Base-by-base conservation (phyloP, 2,329 filamentous ascomycete species). In the Lasiodiplodia gonubiensis region DNA sequence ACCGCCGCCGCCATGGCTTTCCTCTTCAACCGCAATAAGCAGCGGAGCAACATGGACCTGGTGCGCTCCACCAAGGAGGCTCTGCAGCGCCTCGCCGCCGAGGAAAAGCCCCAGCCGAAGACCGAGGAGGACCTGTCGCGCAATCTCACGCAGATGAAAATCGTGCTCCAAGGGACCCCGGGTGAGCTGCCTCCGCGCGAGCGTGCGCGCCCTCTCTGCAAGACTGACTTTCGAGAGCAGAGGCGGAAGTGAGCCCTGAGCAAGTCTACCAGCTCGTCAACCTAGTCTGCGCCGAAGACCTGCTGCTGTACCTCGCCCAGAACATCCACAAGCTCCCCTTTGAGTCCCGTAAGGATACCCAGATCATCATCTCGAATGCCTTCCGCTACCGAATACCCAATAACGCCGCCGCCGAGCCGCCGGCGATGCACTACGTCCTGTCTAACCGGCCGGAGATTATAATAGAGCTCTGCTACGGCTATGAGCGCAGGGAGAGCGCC, bases 281-380 rank as follows among this genome's bases (percentile, higher is more conserved):
- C 67, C 88, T 91, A 71, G 88, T 97, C 70, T 91, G 97, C 73
- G 89, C 94, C 77, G 93, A 97, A 81, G 93, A 97, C 78, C 85
- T 99, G 8, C 88, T 99, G 52, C 92, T 92, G 73, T 85, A 92
- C 63, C 89, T 99, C 68, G 93, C 94, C 23, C 86, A 90, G 69
- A 91, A 91, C 76, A 90, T 99, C 54, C 89, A 92, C 80, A 88
- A 90, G 63, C 86, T 99, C 4, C 93, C 94, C 0, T 99, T 99
- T 83, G 95, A 99, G 82, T 92, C 94, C 46, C 90, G 94, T 75
- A 98, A 97, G 83, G 94, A 97, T 76, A 92, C 92, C 14, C 94
- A 97, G 78, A 92, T 95, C 70, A 95, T 97, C 77, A 95, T 98
- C 82, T 97, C 93, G 49, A 95, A 94, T 78, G 91, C 96, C 72